Percentiles rank a stretch among this genome's conserved stretches.
These are phyloP conservation scores for Saturnispora besseyi DNA, from an alignment of 805 yeast species.

Conservation along the genomic window DNA sequence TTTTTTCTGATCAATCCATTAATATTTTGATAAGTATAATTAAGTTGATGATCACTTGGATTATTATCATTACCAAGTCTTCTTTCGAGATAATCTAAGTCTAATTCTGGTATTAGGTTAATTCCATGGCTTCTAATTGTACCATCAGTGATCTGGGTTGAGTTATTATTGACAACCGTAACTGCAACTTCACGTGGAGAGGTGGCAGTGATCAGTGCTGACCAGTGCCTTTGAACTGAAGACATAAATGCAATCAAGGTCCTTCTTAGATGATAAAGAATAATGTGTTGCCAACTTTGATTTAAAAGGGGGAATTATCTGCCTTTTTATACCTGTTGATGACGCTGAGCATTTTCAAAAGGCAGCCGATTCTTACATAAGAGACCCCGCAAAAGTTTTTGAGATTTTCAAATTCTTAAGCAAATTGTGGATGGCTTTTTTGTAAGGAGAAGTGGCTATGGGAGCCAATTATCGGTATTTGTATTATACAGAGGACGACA, in stretches of 20 bases:
- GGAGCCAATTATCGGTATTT: not conserved
- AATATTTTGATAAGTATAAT: slow-evolving; percentile 2
- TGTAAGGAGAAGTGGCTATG: not conserved
- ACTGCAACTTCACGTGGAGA: not conserved
- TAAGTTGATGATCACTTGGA: not conserved
- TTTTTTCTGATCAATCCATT: slow-evolving; percentile 1
- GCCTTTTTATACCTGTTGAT: not conserved
- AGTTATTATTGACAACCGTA: not conserved
- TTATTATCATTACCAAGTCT: not conserved
- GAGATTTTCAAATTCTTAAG: too few relatives aligned
- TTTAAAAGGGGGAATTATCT: not conserved
- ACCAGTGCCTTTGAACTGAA: not conserved
- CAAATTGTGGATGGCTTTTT: not conserved
- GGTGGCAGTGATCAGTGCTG: not conserved
- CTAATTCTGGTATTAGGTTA: not conserved
- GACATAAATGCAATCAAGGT: not conserved
- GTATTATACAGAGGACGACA: not conserved
- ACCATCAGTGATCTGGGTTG: not conserved
- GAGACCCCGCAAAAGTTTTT: not conserved
- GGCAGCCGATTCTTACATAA: not conserved
- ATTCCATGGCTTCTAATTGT: not conserved
- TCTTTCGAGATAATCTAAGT: not conserved
- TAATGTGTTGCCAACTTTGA: not conserved
- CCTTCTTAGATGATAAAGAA: not conserved
- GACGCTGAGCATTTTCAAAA: not conserved